phyloP scores from a whole-genome alignment of 345 rosid species.

The Moringa oleifera region DNA sequence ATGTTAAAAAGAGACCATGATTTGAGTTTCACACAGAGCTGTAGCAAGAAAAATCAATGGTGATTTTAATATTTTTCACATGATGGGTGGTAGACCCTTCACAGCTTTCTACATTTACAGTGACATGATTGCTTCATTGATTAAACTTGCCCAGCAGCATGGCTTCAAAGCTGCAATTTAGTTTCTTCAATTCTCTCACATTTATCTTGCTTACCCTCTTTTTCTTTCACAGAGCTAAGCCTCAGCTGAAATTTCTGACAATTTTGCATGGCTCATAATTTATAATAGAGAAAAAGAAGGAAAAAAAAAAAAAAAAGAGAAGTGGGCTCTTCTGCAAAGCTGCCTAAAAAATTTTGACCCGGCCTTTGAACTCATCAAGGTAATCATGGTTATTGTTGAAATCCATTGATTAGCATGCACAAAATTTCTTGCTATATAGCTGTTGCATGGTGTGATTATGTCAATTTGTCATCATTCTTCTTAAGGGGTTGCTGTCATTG shows the following conservation, averaged over 20 bases:
- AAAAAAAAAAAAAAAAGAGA: background rate
- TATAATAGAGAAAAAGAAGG: constrained; percentile 5
- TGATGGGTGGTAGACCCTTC: constrained; percentile 16
- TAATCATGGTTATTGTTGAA: too few relatives aligned
- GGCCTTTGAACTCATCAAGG: too few relatives aligned
- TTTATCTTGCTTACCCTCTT: background rate
- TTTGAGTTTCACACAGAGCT: constrained; percentile 18
- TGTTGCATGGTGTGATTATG: too few relatives aligned
- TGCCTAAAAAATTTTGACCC: constrained; percentile 18
- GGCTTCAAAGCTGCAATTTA: constrained; percentile 35
- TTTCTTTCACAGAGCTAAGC: background rate
- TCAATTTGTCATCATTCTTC: too few relatives aligned
- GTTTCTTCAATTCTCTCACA: background rate
- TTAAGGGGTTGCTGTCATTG: too few relatives aligned
- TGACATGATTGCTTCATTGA: constrained; percentile 49
- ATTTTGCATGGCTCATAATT: constrained; percentile 23
- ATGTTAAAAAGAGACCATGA: constrained; percentile 15
- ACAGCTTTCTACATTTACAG: constrained; percentile 31
- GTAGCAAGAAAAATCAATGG: constrained; percentile 7
- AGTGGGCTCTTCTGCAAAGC: background rate
- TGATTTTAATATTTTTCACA: background rate
- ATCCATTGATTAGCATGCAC: too few relatives aligned
- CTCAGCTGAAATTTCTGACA: constrained; percentile 30
- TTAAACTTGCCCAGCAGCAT: constrained; percentile 19
- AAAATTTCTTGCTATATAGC: too few relatives aligned